A percentile compares a stretch with the other conserved stretches of the same genome.
Evolutionary conservation across 2,329 filamentous ascomycete genomes (phyloP).

Genomic region (Bipolaris zeicola): DNA sequence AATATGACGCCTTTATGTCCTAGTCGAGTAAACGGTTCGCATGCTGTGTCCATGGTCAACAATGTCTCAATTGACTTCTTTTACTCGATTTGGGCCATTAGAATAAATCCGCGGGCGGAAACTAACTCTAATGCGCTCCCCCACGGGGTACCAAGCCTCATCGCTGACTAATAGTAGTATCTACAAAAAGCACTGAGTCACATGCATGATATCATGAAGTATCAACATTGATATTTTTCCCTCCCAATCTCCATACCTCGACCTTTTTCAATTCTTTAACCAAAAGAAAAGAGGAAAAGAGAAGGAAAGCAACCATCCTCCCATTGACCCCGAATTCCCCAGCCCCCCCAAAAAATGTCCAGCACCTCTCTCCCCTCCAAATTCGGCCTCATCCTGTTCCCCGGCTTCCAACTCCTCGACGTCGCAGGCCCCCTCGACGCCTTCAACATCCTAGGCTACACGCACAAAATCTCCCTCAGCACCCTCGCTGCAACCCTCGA

Average conservation of each 20-base stretch:
- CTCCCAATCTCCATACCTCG: neutral
- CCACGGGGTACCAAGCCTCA: conserved; percentile 1
- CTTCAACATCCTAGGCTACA: conserved; percentile 48
- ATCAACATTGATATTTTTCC: neutral
- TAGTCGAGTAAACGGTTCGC: neutral
- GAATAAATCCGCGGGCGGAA: neutral
- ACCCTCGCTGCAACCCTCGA: conserved; percentile 43
- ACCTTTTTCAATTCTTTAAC: no score
- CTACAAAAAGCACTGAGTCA: neutral
- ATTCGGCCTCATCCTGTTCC: conserved; percentile 44
- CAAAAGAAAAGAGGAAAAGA: neutral
- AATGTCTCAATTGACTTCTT: neutral
- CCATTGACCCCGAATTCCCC: no score
- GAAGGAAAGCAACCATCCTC: neutral
- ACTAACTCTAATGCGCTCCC: conserved; percentile 9
- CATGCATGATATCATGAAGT: neutral
- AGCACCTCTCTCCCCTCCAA: conserved; percentile 28
- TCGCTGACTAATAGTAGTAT: conserved; percentile 4
- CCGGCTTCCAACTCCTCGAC: conserved; percentile 48
- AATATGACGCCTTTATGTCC: neutral
- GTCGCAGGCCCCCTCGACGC: conserved; percentile 55
- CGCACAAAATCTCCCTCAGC: conserved; percentile 35
- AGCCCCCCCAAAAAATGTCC: neutral
- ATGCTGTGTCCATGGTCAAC: no score
- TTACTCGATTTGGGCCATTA: neutral